Conservation (phyloP, 768 basidiomycete species). For the Sporobolomyces pararoseus region DNA sequence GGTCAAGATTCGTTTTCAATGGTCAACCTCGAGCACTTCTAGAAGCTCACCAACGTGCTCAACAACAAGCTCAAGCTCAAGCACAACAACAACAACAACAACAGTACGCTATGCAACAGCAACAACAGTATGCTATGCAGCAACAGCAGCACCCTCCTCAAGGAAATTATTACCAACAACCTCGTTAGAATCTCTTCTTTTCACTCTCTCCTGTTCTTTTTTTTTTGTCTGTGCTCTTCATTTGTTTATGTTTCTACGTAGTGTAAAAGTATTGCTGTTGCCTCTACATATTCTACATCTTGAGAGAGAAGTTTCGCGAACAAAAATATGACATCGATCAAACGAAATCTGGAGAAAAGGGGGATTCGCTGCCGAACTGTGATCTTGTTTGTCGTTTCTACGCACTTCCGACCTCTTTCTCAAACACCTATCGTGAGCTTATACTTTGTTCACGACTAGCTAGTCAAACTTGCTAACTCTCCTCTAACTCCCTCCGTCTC, state of each 20-base stretch:
- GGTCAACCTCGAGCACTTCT: constrained; percentile 23
- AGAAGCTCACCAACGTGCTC: background rate
- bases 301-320: too few relatives aligned
- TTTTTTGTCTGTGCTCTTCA: background rate
- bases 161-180: constrained; percentile 1
- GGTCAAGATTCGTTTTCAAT: constrained; percentile 12
- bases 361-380: too few relatives aligned
- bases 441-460: too few relatives aligned
- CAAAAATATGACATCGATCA: too few relatives aligned
- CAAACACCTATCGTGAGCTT: too few relatives aligned
- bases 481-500: background rate
- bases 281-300: too few relatives aligned
- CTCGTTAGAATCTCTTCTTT: background rate
- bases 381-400: too few relatives aligned
- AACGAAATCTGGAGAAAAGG: too few relatives aligned
- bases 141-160: background rate
- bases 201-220: background rate
- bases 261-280: too few relatives aligned
- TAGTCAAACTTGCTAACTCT: background rate
- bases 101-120: constrained; percentile 6
- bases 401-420: too few relatives aligned
- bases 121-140: background rate
- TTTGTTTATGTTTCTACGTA: background rate
- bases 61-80: constrained; percentile 4
- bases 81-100: background rate